Evolutionary conservation across 768 basidiomycete species (phyloP).

Genomic region (Tylopilus subfusipes): DNA sequence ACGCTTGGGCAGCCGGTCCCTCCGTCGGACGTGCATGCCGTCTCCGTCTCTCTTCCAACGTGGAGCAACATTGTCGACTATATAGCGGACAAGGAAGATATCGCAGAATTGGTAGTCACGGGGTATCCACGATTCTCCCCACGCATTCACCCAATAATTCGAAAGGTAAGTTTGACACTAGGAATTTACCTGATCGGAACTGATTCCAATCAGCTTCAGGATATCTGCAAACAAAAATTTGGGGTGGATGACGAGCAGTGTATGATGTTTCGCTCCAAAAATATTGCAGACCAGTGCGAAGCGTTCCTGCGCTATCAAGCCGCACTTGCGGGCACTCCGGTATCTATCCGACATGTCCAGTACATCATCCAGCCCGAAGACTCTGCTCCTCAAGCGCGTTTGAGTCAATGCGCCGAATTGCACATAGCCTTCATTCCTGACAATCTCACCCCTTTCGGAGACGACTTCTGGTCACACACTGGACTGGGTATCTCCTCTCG

Average conservation of each 20-base stretch:
- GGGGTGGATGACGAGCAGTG: conserved; percentile 66
- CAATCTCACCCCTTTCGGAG: conserved; percentile 60
- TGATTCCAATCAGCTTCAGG: conserved; percentile 56
- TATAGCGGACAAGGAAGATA: conserved; percentile 81
- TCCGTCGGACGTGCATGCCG: conserved; percentile 76
- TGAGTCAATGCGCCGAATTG: conserved; percentile 53
- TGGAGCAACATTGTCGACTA: conserved; percentile 94
- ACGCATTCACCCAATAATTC: conserved; percentile 75
- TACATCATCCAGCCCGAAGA: conserved; percentile 68
- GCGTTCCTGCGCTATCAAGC: conserved; percentile 62
- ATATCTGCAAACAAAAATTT: conserved; percentile 75
- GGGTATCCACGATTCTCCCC: conserved; percentile 97
- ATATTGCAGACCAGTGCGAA: conserved; percentile 70
- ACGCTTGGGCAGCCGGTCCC: conserved; percentile 54
- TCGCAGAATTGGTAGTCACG: conserved; percentile 73
- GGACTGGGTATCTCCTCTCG: conserved; percentile 89
- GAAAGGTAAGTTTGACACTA: conserved; percentile 56
- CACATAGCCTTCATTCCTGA: conserved; percentile 79
- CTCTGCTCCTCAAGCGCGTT: conserved; percentile 25
- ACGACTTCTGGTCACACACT: conserved; percentile 95
- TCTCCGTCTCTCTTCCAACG: conserved; percentile 91
- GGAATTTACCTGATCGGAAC: not conserved
- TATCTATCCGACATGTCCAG: conserved; percentile 58
- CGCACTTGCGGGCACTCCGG: conserved; percentile 36
- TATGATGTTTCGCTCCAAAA: conserved; percentile 74